Evolutionary conservation across 148 eudicot species (phyloP).

Genomic region (Silene conica): DNA sequence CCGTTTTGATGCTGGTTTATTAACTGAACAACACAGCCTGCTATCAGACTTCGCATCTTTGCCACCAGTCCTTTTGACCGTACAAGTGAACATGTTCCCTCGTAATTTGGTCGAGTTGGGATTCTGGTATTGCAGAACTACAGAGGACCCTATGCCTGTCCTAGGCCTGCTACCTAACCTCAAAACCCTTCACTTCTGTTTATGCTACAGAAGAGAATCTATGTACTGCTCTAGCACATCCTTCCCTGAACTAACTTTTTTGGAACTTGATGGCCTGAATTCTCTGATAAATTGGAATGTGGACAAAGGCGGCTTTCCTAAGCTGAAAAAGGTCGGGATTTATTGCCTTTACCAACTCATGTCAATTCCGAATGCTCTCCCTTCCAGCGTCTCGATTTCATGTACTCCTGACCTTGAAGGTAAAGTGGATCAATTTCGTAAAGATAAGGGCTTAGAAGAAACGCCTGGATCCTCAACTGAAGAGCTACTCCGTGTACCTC

Average conservation of each 20-base stretch:
- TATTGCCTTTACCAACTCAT: neutral
- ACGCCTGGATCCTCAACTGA: too few species aligned
- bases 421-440: neutral
- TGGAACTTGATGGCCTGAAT: neutral
- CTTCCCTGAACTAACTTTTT: conserved; percentile 13
- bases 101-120: too few species aligned
- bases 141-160: neutral
- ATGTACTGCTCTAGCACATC: neutral
- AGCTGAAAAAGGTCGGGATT: conserved; percentile 5
- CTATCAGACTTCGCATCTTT: neutral
- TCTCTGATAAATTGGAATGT: neutral
- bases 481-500: too few species aligned
- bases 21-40: neutral
- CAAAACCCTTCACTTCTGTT: neutral
- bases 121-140: neutral
- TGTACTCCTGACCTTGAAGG: neutral
- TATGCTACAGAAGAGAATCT: neutral
- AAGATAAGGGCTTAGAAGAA: too few species aligned
- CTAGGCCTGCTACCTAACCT: conserved; percentile 15
- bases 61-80: too few species aligned
- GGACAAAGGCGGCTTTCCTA: conserved; percentile 8
- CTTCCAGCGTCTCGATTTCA: neutral
- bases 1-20: neutral
- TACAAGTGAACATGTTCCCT: too few species aligned
- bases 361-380: conserved; percentile 9